Percentiles rank a stretch among this genome's conserved stretches.
Evolutionary conservation across 345 rosid species (phyloP).

Genomic region (Streptanthus diversifolius): DNA sequence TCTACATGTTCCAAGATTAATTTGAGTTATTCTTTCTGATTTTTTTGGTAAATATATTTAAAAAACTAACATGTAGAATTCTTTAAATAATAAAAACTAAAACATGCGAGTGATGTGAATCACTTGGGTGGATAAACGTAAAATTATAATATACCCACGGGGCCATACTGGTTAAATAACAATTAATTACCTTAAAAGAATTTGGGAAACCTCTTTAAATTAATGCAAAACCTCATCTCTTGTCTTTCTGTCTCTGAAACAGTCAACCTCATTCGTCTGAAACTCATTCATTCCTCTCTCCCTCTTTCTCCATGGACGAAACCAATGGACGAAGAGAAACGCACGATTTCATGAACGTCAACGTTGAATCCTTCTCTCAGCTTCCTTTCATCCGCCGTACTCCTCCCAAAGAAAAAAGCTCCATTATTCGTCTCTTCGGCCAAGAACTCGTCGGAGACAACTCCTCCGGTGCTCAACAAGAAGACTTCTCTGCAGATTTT

Average conservation of each 20-base stretch:
- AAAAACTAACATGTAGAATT: neutral
- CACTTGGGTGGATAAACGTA: neutral
- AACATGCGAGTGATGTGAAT: neutral
- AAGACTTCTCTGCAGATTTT: neutral
- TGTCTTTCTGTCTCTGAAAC: constrained; percentile 30
- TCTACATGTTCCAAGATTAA: neutral
- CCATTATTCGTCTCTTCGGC: constrained; percentile 79
- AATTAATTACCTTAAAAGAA: constrained; percentile 19
- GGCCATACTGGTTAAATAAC: constrained; percentile 7
- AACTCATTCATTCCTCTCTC: neutral
- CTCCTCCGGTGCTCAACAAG: constrained; percentile 12
- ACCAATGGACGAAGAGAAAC: constrained; percentile 42
- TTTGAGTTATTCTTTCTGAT: too few relatives aligned
- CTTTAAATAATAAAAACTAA: neutral
- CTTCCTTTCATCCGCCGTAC: constrained; percentile 69
- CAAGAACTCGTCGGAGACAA: constrained; percentile 52
- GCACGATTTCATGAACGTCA: constrained; percentile 54
- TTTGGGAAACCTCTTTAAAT: constrained; percentile 30
- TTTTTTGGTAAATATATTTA: neutral
- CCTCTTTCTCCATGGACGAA: constrained; percentile 35
- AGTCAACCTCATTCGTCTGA: constrained; percentile 26
- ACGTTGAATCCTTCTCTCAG: constrained; percentile 51
- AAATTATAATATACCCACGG: constrained; percentile 2
- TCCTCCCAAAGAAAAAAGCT: constrained; percentile 50
- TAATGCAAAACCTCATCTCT: constrained; percentile 27